Base-by-base conservation (phyloP, 2,329 filamentous ascomycete genomes). In the Hymenoscyphus albidus region DNA sequence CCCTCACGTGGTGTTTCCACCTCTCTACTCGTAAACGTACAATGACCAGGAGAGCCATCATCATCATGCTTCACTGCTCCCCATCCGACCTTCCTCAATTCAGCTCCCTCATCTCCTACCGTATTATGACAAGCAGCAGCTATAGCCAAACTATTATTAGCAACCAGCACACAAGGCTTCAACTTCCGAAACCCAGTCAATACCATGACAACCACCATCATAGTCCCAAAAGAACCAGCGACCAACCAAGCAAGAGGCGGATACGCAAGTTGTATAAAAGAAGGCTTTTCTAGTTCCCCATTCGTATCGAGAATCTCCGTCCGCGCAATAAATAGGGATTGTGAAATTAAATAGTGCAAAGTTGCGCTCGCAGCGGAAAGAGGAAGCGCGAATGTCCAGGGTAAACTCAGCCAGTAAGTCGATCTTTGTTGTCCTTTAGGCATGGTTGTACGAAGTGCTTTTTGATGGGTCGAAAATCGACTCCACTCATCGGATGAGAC, bases 111-210 rank as follows among this genome's bases (percentile, higher is more conserved):
- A 16, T 69, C 66, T 16, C 62, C 57, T 60, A 62, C 59, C 4
- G 54, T 56, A 48, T 40, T 59, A 10, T 70, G 66, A 67, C 68
- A 71, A 27, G 70, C 68, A 9, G 66, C 66, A 3, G 66, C 58
- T 48, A 71, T 71, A 4, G 69, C 70, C 48, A 71, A 44, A 64
- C 66, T 69, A 40, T 67, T 69, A 60, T 70, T 71, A 16, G 68
- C 67, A 18, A 69, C 67, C 51, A 71, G 40, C 7, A 68, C 59
- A 7, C 67, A 60, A 0, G 64, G 67, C 12, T 63, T 62, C 13
- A 70, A 54, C 55, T 65, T 66, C 62, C 62, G 60, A 1, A 62
- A 58, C 2, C 68, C 68, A 42, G 62, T 70, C n/a, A 62, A 57
- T 16, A 70, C 64, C 64, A 70, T 65, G 1, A 39, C 65, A 1